A percentile compares a stretch with the other conserved stretches of the same genome.
Evolutionary conservation across 768 basidiomycete genomes (phyloP).

Genomic region (Leccinum longicurvipes): DNA sequence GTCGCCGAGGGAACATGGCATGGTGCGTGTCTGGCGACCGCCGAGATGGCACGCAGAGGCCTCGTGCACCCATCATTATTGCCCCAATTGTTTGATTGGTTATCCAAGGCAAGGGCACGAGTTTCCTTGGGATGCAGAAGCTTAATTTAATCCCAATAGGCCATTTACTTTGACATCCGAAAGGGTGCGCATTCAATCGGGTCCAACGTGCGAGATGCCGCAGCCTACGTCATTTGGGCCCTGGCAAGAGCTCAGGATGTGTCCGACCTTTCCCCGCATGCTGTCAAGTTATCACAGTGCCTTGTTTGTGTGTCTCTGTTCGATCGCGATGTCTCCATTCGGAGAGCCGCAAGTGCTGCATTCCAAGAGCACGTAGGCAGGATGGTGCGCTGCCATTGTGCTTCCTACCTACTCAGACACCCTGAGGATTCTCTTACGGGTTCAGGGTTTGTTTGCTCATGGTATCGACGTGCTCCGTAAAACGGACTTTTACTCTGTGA

Average conservation of each 20-base stretch:
- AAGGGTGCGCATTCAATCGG: constrained; percentile 94
- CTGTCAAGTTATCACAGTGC: constrained; percentile 59
- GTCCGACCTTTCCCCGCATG: constrained; percentile 55
- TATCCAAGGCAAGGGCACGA: constrained; percentile 59
- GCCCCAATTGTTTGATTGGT: constrained; percentile 68
- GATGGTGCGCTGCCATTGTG: constrained; percentile 53
- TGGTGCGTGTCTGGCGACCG: constrained; percentile 87
- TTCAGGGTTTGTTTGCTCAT: constrained; percentile 83
- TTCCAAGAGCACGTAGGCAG: constrained; percentile 97
- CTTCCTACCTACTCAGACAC: constrained; percentile 2
- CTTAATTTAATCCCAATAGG: constrained; percentile 45
- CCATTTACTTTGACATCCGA: constrained; percentile 86
- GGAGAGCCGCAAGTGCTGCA: constrained; percentile 94
- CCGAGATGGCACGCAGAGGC: constrained; percentile 86
- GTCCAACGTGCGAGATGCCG: constrained; percentile 90
- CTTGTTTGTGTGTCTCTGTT: constrained; percentile 81
- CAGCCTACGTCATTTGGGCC: constrained; percentile 94
- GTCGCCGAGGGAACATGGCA: constrained; percentile 91
- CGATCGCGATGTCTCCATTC: constrained; percentile 92
- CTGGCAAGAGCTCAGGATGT: constrained; percentile 76
- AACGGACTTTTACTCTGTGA: constrained; percentile 94
- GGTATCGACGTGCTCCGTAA: constrained; percentile 91
- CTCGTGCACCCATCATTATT: constrained; percentile 60
- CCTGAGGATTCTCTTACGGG: constrained; percentile 19
- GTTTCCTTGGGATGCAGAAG: constrained; percentile 8